phyloP scores from a whole-genome alignment of 495 filamentous ascomycete genomes.

The Aspergillus mulundensis region DNA sequence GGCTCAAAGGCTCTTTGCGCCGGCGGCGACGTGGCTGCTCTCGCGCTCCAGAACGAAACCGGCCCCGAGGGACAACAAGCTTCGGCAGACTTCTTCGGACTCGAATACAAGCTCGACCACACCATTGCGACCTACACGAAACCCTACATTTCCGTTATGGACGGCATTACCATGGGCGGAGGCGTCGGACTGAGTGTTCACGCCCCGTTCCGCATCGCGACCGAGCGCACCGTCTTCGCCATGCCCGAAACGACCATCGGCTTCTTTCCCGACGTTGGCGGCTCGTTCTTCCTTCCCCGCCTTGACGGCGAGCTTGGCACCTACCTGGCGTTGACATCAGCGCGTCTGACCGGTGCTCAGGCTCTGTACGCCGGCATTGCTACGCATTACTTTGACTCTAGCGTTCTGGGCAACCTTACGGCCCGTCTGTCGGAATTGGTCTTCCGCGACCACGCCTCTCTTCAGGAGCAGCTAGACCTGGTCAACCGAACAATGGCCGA shows the following conservation, averaged over 20 bases:
- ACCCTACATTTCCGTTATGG: conserved; percentile 93
- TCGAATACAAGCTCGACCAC: conserved; percentile 94
- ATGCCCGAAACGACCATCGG: conserved; percentile 99
- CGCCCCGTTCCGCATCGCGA: conserved; percentile 93
- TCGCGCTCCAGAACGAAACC: conserved; percentile 66
- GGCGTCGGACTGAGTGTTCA: conserved; percentile 92
- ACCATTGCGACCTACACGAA: conserved; percentile 90
- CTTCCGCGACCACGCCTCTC: conserved; percentile 68
- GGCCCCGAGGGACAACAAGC: conserved; percentile 61
- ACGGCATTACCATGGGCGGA: conserved; percentile 97
- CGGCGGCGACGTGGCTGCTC: conserved; percentile 79
- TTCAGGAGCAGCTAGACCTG: conserved; percentile 57
- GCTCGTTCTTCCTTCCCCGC: conserved; percentile 87
- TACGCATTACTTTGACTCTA: conserved; percentile 92
- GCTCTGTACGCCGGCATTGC: conserved; percentile 79
- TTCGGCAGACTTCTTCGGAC: conserved; percentile 79
- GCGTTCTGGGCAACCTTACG: conserved; percentile 72
- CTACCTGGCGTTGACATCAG: conserved; percentile 87
- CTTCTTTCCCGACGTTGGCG: conserved; percentile 97
- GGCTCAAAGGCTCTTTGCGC: conserved; percentile 85
- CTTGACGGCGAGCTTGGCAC: conserved; percentile 81
- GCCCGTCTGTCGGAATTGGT: conserved; percentile 80
- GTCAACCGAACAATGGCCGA: conserved; percentile 90
- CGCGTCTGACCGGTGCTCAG: conserved; percentile 73
- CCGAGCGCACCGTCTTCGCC: conserved; percentile 89